Percentiles rank a stretch among this genome's conserved stretches.
Evolutionary conservation across 768 basidiomycete species (phyloP).

Genomic region (Xerocomellus dryophilus): DNA sequence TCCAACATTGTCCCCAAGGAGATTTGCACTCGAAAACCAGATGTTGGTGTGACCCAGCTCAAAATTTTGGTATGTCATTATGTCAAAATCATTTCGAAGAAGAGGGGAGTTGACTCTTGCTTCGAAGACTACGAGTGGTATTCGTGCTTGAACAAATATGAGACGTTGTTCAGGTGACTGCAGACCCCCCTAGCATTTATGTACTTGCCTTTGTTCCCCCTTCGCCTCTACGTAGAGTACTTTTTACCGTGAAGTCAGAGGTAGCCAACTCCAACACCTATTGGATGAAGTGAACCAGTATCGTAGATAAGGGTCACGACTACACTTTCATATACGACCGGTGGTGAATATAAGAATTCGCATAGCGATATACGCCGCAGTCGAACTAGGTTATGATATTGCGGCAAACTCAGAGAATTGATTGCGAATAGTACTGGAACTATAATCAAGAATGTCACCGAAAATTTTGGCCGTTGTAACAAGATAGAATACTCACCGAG

Average conservation of each 20-base stretch:
- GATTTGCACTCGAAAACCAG: constrained; percentile 53
- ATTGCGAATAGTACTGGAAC: constrained; percentile 95
- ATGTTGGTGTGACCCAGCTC: constrained; percentile 69
- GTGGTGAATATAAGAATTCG: not conserved
- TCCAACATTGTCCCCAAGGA: constrained; percentile 71
- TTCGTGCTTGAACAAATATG: constrained; percentile 81
- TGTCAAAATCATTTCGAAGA: not conserved
- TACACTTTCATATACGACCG: constrained; percentile 2
- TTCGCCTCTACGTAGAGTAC: not conserved
- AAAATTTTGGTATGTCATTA: constrained; percentile 59
- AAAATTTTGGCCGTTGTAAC: not conserved
- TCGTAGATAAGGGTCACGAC: not conserved
- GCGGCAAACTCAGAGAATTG: constrained; percentile 55
- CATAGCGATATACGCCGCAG: not conserved
- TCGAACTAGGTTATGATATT: not conserved
- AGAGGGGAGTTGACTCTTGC: constrained; percentile 3
- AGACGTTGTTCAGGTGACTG: constrained; percentile 47
- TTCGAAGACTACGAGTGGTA: constrained; percentile 77
- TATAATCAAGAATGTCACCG: constrained; percentile 27
- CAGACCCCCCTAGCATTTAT: not conserved
- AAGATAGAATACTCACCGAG: constrained; percentile 53
- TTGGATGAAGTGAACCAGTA: not conserved
- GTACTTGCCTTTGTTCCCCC: not conserved
- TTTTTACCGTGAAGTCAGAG: not conserved
- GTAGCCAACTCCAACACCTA: not conserved